Percentiles rank a stretch among this genome's conserved stretches.
These are phyloP conservation scores for Botrytis sinoallii DNA, from an alignment of 2,329 filamentous ascomycete genomes.

Conservation along the genomic window DNA sequence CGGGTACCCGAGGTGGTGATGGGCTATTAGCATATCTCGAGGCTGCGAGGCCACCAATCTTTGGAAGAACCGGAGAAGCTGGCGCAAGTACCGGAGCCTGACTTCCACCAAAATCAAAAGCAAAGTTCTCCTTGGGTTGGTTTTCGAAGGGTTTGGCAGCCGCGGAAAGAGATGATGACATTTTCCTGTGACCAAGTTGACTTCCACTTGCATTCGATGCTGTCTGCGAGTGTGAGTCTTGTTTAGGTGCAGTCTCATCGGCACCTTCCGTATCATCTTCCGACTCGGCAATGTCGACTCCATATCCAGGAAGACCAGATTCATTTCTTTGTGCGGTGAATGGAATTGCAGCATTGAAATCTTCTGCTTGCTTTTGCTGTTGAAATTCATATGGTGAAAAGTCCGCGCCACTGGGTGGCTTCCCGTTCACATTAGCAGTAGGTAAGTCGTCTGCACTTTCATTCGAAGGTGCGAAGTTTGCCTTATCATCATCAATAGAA, in stretches of 20 bases:
- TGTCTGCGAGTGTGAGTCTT: conserved; percentile 20
- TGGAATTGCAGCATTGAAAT: conserved; percentile 38
- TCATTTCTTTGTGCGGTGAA: conserved; percentile 32
- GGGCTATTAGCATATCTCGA: conserved; percentile 36
- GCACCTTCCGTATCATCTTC: conserved; percentile 25
- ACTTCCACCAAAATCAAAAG: conserved; percentile 30
- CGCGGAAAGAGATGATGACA: conserved; percentile 62
- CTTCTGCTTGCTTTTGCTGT: conserved; percentile 41
- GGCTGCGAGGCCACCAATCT: conserved; percentile 26
- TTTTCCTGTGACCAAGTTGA: conserved; percentile 39
- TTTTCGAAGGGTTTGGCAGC: conserved; percentile 64
- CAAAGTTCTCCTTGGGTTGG: conserved; percentile 29
- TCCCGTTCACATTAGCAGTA: conserved; percentile 39
- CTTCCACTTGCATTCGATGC: conserved; percentile 22
- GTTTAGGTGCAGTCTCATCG: conserved; percentile 18
- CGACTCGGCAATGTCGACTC: conserved; percentile 34
- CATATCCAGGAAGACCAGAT: conserved; percentile 33
- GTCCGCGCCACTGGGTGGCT: conserved; percentile 46
- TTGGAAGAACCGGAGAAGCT: conserved; percentile 9
- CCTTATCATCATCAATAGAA: conserved; percentile 33
- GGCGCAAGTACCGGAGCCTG: conserved; percentile 17
- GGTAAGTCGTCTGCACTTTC: conserved; percentile 21
- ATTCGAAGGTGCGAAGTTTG: conserved; percentile 33
- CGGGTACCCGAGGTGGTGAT: conserved; percentile 28
- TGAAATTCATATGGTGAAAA: conserved; percentile 63